These are phyloP conservation scores for Pyricularia sp. DNA, from an alignment of 2,329 filamentous ascomycete species.

Conservation along the genomic window DNA sequence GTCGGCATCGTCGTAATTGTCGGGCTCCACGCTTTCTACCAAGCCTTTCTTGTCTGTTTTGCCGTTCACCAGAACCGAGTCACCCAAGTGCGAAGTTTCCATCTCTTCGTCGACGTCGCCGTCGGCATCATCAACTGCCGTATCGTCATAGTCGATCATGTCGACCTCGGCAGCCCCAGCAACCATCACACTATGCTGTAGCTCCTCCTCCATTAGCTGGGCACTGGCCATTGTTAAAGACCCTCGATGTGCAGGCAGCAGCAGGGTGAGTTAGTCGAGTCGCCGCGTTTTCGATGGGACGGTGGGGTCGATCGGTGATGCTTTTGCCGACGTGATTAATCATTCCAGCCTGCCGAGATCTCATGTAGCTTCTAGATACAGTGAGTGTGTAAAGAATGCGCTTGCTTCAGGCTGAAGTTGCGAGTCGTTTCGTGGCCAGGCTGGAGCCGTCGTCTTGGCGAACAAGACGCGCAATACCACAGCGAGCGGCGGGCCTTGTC, in stretches of 20 bases:
- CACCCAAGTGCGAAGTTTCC: slow-evolving; percentile 14
- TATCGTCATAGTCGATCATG: slow-evolving; percentile 15
- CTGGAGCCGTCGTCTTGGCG: background rate
- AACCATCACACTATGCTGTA: slow-evolving; percentile 40
- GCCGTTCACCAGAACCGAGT: slow-evolving; percentile 27
- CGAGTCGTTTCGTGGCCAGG: background rate
- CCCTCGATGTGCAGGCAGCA: background rate
- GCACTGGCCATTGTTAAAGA: slow-evolving; percentile 31
- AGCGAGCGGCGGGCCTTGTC: background rate
- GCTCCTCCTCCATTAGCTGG: slow-evolving; percentile 43
- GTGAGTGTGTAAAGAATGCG: background rate
- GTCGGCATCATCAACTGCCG: slow-evolving; percentile 15
- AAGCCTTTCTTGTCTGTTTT: slow-evolving; percentile 22
- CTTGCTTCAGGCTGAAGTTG: background rate
- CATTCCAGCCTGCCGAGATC: background rate
- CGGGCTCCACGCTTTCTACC: slow-evolving; percentile 12
- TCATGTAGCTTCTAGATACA: background rate
- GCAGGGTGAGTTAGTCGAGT: background rate
- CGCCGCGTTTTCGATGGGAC: background rate
- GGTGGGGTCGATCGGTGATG: background rate
- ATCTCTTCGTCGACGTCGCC: slow-evolving; percentile 26
- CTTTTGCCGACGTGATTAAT: background rate
- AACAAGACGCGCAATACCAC: background rate
- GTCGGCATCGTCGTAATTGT: slow-evolving; percentile 17
- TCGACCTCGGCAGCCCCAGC: slow-evolving; percentile 26